phyloP scores from a whole-genome alignment of 768 basidiomycete species.

The Rhodosporidiobolus sp. region DNA sequence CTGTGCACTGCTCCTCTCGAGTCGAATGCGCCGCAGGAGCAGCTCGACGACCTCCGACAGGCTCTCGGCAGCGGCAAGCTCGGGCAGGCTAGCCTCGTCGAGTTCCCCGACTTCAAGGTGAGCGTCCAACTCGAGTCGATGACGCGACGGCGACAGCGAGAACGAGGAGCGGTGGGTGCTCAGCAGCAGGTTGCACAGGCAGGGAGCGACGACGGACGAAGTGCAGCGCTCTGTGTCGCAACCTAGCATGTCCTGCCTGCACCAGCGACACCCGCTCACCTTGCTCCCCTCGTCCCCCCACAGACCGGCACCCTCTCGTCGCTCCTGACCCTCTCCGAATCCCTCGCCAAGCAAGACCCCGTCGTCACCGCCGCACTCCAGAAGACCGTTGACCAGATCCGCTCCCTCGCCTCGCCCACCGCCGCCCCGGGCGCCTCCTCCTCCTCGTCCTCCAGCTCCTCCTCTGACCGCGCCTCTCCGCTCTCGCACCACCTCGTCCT shows the following conservation, averaged over 20 bases:
- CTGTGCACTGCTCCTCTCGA: conserved; percentile 33
- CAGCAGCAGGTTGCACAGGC: not conserved
- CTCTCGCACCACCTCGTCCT: conserved; percentile 39
- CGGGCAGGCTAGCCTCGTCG: conserved; percentile 14
- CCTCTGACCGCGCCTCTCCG: conserved; percentile 29
- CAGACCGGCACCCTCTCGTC: conserved; percentile 92
- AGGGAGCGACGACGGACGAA: not conserved
- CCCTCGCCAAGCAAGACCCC: conserved; percentile 83
- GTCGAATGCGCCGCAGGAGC: conserved; percentile 33
- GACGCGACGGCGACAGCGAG: not conserved
- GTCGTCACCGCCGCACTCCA: conserved; percentile 83
- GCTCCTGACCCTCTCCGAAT: conserved; percentile 83
- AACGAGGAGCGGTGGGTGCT: conserved; percentile 5
- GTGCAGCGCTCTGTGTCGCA: not conserved
- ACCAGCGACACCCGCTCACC: not conserved
- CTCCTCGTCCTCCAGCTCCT: conserved; percentile 11
- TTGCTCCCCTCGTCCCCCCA: not conserved
- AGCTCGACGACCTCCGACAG: conserved; percentile 33
- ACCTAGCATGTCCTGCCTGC: no score
- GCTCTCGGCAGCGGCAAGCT: conserved; percentile 35
- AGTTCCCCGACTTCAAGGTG: conserved; percentile 40
- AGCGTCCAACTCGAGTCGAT: not conserved
- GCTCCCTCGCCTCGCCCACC: conserved; percentile 57
- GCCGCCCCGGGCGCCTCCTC: conserved; percentile 12
- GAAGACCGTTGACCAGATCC: conserved; percentile 89